phyloP scores from a whole-genome alignment of 306 rosid species.

The Heteromeles arbutifolia region DNA sequence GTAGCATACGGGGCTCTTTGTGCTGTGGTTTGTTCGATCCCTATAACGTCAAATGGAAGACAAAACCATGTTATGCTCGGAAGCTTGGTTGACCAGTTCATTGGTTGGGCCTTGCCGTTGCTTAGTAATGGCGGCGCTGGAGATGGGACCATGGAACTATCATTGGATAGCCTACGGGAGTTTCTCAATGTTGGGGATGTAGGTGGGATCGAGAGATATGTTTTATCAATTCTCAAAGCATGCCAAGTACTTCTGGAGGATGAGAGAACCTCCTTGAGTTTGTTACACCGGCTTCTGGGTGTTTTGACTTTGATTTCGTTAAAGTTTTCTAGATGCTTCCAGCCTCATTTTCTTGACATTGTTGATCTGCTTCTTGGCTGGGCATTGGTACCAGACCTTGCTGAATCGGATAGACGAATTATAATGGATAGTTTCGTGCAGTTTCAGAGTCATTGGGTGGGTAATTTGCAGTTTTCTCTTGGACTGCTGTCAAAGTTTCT shows the following conservation, averaged over 20 bases:
- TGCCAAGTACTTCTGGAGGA: slow-evolving; percentile 87
- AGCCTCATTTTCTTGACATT: slow-evolving; percentile 79
- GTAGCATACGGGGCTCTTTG: slow-evolving; percentile 74
- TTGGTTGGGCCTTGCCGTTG: slow-evolving; percentile 88
- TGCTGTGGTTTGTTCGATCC: slow-evolving; percentile 58
- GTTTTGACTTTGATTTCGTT: slow-evolving; percentile 65
- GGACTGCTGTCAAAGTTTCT: slow-evolving; percentile 76
- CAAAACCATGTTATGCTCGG: slow-evolving; percentile 69
- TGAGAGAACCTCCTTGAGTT: slow-evolving; percentile 75
- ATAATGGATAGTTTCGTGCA: slow-evolving; percentile 84
- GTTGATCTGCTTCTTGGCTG: slow-evolving; percentile 81
- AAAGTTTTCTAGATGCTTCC: slow-evolving; percentile 73
- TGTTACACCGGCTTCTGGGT: slow-evolving; percentile 59
- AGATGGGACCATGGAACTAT: slow-evolving; percentile 58
- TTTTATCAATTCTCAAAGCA: slow-evolving; percentile 75
- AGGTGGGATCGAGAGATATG: slow-evolving; percentile 69
- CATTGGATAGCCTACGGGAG: slow-evolving; percentile 72
- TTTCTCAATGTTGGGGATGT: slow-evolving; percentile 73
- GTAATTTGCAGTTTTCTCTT: slow-evolving; percentile 65
- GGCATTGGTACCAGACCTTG: slow-evolving; percentile 80
- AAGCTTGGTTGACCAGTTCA: slow-evolving; percentile 70
- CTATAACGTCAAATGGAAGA: slow-evolving; percentile 55
- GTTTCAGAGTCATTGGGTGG: slow-evolving; percentile 96
- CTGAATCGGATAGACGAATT: slow-evolving; percentile 51
- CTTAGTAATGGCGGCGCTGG: slow-evolving; percentile 44